A percentile compares a stretch with the other conserved stretches of the same genome.
Conservation (phyloP, 176 grass and related monocot species). For the Eragrostis nindensis region DNA sequence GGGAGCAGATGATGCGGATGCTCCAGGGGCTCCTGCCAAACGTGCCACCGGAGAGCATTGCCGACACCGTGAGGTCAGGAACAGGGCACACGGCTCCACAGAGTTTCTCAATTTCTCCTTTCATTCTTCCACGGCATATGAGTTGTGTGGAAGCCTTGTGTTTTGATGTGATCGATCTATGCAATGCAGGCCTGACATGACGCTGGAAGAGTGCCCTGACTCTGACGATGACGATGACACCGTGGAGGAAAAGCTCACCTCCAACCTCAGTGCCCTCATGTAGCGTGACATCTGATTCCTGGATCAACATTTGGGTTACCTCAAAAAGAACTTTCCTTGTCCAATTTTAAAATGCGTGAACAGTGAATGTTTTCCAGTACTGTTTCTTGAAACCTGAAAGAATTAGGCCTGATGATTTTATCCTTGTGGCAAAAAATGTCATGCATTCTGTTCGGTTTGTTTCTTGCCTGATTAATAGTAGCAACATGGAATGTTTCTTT, state of each 20-base stretch:
- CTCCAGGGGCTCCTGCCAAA: slow-evolving; percentile 12
- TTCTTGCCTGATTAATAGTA: too few species aligned
- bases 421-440: too few species aligned
- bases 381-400: too few species aligned
- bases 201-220: not conserved
- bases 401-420: too few species aligned
- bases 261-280: not conserved
- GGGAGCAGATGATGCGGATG: slow-evolving; percentile 23
- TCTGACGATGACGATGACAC: not conserved
- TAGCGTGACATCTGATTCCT: not conserved
- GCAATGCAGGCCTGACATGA: slow-evolving; percentile 7
- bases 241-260: slow-evolving; percentile 8
- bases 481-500: too few species aligned
- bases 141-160: not conserved
- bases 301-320: too few species aligned
- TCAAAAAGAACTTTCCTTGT: too few species aligned
- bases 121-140: not conserved
- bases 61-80: not conserved
- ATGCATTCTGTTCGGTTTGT: too few species aligned
- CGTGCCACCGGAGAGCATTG: not conserved
- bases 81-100: not conserved
- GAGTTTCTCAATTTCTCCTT: not conserved
- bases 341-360: too few species aligned
- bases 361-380: too few species aligned
- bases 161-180: not conserved